Percentiles rank a stretch among this genome's conserved stretches.
Conservation (phyloP, 73 alveolate genomes). For the Tetrahymena thermophila region DNA sequence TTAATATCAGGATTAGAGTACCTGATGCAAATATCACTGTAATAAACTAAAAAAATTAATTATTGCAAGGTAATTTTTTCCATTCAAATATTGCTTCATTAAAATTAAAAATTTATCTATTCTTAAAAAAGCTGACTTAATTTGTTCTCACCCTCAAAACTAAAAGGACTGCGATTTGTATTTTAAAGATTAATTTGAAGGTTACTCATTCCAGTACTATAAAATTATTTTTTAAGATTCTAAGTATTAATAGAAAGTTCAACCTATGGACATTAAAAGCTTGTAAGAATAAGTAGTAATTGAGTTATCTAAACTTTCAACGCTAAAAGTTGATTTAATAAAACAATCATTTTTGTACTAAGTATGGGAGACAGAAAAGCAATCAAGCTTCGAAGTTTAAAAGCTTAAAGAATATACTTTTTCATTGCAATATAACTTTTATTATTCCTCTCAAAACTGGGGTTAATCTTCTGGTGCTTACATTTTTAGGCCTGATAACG, state of each 20-base stretch:
- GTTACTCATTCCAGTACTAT: not conserved
- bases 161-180: not conserved
- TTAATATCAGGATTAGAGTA: not conserved
- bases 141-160: not conserved
- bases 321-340: not conserved
- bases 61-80: not conserved
- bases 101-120: not conserved
- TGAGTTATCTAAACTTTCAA: not conserved
- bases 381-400: not conserved
- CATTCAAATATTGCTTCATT: not conserved
- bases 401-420: not conserved
- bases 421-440: not conserved
- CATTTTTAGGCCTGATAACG: not conserved
- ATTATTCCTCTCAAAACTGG: not conserved
- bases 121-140: not conserved
- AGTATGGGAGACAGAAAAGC: not conserved
- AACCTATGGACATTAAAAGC: not conserved
- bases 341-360: not conserved
- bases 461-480: not conserved
- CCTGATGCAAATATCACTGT: not conserved
- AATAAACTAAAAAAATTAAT: not conserved
- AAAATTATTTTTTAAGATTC: not conserved
- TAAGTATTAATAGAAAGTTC: not conserved
- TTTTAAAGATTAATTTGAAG: not conserved
- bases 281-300: not conserved